Percentiles rank a stretch among this genome's conserved stretches.
These are phyloP conservation scores for Lathyrus tuberosus DNA, from an alignment of 306 rosid genomes.

Conservation along the genomic window DNA sequence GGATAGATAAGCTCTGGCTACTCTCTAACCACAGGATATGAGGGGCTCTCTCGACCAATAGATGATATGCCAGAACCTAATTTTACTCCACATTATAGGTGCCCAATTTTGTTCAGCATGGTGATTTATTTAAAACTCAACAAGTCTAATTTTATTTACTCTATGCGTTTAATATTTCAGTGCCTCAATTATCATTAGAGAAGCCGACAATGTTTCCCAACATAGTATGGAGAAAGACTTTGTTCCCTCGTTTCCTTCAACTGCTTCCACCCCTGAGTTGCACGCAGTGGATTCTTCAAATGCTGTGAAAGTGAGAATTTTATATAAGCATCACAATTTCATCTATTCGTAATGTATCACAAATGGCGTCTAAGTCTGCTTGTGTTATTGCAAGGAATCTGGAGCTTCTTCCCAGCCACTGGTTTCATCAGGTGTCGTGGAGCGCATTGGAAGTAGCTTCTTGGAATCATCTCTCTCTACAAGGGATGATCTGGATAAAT, in stretches of 20 bases:
- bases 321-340: background rate
- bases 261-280: conserved; percentile 74
- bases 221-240: conserved; percentile 76
- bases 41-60: conserved; percentile 68
- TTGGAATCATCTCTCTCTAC: conserved; percentile 84
- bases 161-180: conserved; percentile 48
- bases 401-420: conserved; percentile 71
- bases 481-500: conserved; percentile 92
- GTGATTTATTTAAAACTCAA: background rate
- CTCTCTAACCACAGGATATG: conserved; percentile 68
- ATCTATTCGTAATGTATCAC: background rate
- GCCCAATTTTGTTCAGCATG: conserved; percentile 10
- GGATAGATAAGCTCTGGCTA: conserved; percentile 68
- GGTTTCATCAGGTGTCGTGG: conserved; percentile 64
- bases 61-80: conserved; percentile 73
- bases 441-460: conserved; percentile 72
- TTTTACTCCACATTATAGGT: conserved; percentile 72
- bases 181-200: conserved; percentile 60
- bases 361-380: conserved; percentile 38
- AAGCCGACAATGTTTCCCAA: conserved; percentile 66
- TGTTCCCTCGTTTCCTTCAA: conserved; percentile 68
- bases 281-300: conserved; percentile 66
- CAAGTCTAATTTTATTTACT: conserved; percentile 33
- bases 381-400: conserved; percentile 65
- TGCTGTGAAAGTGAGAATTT: conserved; percentile 56